phyloP scores from a whole-genome alignment of 139 green algal genomes.

The Gonium pectorale region DNA sequence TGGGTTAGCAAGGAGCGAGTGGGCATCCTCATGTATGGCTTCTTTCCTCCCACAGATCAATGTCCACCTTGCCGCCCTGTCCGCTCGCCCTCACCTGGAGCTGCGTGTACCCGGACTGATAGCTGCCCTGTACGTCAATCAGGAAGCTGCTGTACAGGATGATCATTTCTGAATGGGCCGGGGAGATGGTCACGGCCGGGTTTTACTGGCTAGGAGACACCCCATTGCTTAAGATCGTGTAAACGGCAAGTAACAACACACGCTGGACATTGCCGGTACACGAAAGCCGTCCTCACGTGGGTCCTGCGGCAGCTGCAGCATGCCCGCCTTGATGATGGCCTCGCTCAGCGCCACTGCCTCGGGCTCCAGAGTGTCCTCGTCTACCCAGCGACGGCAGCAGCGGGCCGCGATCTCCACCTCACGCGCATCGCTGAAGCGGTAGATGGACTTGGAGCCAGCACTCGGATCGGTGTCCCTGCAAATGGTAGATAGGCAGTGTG shows the following conservation, averaged over 20 bases:
- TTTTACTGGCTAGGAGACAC: too few species aligned
- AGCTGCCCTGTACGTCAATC: slow-evolving; percentile 44
- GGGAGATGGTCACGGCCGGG: too few species aligned
- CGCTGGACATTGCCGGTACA: too few species aligned
- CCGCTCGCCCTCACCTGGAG: slow-evolving; percentile 26
- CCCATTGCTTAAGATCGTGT: too few species aligned
- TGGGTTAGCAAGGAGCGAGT: too few species aligned
- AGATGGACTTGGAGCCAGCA: slow-evolving; percentile 18
- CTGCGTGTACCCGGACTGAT: slow-evolving; percentile 43
- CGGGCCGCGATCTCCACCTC: slow-evolving; percentile 28
- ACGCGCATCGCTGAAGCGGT: background rate
- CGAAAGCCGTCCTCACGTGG: too few species aligned
- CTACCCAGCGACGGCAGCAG: slow-evolving; percentile 32
- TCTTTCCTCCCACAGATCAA: too few species aligned
- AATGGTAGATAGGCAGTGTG: too few species aligned
- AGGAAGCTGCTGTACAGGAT: slow-evolving; percentile 41
- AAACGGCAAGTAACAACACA: too few species aligned
- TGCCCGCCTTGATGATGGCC: slow-evolving; percentile 26
- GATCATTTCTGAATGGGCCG: slow-evolving; percentile 24
- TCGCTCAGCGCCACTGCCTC: slow-evolving; percentile 17
- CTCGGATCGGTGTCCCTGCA: slow-evolving; percentile 1
- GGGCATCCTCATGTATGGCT: too few species aligned
- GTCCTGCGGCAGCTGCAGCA: slow-evolving; percentile 25
- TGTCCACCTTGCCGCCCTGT: too few species aligned
- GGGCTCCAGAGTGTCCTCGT: slow-evolving; percentile 11